These are phyloP conservation scores for Mycena belliarum DNA, from an alignment of 768 basidiomycete species.

Conservation along the genomic window DNA sequence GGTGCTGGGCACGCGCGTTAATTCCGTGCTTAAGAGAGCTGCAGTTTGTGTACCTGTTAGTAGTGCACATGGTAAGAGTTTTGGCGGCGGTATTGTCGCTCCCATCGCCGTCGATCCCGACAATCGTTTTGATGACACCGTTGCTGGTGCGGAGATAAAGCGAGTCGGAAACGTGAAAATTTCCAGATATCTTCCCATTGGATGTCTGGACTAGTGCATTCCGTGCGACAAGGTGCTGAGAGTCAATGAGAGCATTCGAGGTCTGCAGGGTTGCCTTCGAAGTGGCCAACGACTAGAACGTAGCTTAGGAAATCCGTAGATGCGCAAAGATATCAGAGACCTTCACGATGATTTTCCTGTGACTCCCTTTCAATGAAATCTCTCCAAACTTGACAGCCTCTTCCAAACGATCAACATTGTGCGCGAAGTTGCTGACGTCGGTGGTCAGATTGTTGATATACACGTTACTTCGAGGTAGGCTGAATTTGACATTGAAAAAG, in stretches of 20 bases:
- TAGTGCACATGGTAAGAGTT: constrained; percentile 35
- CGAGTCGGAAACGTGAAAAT: constrained; percentile 36
- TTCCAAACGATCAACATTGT: constrained; percentile 37
- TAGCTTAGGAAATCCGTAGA: background rate
- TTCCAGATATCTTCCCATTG: constrained; percentile 45
- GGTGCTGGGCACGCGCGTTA: constrained; percentile 25
- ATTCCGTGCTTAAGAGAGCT: too few species aligned
- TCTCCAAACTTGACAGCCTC: constrained; percentile 36
- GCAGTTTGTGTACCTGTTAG: constrained; percentile 39
- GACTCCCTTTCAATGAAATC: constrained; percentile 36
- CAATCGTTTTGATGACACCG: constrained; percentile 37
- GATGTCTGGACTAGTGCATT: constrained; percentile 29
- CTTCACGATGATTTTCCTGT: constrained; percentile 36
- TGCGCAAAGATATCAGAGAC: constrained; percentile 24
- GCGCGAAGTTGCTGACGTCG: constrained; percentile 38
- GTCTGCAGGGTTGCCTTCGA: constrained; percentile 22
- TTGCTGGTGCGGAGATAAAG: constrained; percentile 45
- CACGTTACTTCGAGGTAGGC: constrained; percentile 33
- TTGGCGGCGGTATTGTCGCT: constrained; percentile 25
- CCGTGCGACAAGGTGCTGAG: constrained; percentile 34
- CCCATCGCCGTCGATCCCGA: constrained; percentile 38
- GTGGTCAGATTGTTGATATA: constrained; percentile 47
- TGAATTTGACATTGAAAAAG: constrained; percentile 36
- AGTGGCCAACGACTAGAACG: constrained; percentile 25
- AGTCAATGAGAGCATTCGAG: constrained; percentile 25